A percentile compares a stretch with the other conserved stretches of the same genome.
phyloP scores from a whole-genome alignment of 768 basidiomycete species.

The Fistulinella prunicolor region DNA sequence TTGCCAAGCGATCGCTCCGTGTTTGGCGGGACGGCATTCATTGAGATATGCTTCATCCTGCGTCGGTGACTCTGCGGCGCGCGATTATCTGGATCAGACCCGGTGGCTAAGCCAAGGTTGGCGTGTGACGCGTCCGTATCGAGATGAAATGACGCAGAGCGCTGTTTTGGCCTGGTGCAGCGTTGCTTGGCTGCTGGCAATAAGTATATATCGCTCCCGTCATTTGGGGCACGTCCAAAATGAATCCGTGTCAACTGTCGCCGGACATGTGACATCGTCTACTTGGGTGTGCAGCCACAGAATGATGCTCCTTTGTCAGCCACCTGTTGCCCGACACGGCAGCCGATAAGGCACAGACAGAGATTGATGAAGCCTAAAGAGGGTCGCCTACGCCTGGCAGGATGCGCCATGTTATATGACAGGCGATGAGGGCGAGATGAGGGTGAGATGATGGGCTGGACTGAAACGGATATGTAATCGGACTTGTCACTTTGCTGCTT shows the following conservation, averaged over 20 bases:
- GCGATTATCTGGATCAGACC: slow-evolving; percentile 10
- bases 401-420: slow-evolving; percentile 1
- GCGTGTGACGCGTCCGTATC: slow-evolving; percentile 14
- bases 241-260: slow-evolving; percentile 5
- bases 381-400: slow-evolving; percentile 9
- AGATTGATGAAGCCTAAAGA: background rate
- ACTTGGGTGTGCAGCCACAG: background rate
- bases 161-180: background rate
- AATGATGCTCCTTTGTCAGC: slow-evolving; percentile 15
- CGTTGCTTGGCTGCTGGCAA: background rate
- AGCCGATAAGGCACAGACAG: slow-evolving; percentile 17
- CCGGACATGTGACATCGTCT: slow-evolving; percentile 1
- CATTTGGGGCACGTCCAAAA: background rate
- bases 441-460: slow-evolving; percentile 14
- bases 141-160: slow-evolving; percentile 17
- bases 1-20: slow-evolving; percentile 16
- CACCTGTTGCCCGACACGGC: slow-evolving; percentile 13
- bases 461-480: slow-evolving; percentile 15
- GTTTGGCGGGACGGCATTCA: slow-evolving; percentile 17
- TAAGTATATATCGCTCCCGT: slow-evolving; percentile 7
- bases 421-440: slow-evolving; percentile 5
- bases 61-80: slow-evolving; percentile 21
- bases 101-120: slow-evolving; percentile 6
- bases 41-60: slow-evolving; percentile 13
- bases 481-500: slow-evolving; percentile 17